Base-by-base conservation (phyloP, 768 basidiomycete genomes). In the Mycena venus region DNA sequence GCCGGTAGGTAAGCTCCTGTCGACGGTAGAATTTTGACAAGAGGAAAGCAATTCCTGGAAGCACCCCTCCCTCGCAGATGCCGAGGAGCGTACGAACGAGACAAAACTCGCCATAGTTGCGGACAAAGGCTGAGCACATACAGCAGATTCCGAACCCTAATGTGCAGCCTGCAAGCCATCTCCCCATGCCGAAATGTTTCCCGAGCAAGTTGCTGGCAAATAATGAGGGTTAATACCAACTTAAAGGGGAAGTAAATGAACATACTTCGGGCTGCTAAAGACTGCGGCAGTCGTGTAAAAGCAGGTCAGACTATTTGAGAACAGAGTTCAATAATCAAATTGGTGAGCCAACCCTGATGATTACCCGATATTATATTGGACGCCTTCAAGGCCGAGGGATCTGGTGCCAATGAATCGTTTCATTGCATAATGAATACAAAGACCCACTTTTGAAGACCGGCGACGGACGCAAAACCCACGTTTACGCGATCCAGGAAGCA, bases 401-500 rank as follows among this genome's bases (percentile, higher is more conserved):
- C 64, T 65, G 49, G 23, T 51, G 42, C 32, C 32, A 27, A 65
- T 65, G n/a, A 65, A 38, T 23, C 36, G 62, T 40, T 47, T 32
- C 19, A n/a, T 65, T 51, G 23, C 49, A 53, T 65, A 21, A 17
- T 49, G 19, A 65, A n/a, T 21, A 32, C 34, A 34, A 27, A 51
- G 21, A 65, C 49, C 32, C 27, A 65, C 64, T 32, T 53, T 27
- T 65, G 64, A 38, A 65, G 64, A 36, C 64, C 64, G 49, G 64
- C 64, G 49, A 65, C 49, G 23, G 64, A 65, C 21, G 64, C 64
- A 31, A 65, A 65, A 21, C 64, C 64, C 49, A 65, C 64, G 64
- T 65, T 65, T 23, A 65, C 64, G 34, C 64, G 64, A 65, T 65
- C 64, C n/a, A 65, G 49, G 34, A 65, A 65, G 49, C 64, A 65